These are phyloP conservation scores for Candida ficus DNA, from an alignment of 805 yeast genomes.

Conservation along the genomic window DNA sequence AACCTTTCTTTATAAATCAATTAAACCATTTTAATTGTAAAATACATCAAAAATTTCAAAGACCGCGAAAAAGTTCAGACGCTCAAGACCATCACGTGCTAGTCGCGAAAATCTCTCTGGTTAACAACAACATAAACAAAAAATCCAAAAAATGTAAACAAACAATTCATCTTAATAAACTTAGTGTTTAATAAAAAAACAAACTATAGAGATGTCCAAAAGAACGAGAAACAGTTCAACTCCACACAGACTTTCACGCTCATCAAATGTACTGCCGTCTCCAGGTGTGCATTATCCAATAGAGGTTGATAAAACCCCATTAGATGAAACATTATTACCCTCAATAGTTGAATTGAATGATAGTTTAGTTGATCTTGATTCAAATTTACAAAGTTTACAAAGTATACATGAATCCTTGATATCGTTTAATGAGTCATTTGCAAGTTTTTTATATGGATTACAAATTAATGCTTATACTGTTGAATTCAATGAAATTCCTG, in stretches of 20 bases:
- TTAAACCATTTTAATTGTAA: no score
- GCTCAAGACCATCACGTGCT: no score
- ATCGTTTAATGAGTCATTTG: constrained; percentile 72
- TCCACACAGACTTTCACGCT: constrained; percentile 36
- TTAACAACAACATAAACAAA: no score
- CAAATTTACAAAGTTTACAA: constrained; percentile 52
- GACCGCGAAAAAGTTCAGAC: no score
- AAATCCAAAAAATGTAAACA: not conserved
- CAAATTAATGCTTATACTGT: constrained; percentile 87
- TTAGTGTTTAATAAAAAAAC: no score
- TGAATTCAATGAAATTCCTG: constrained; percentile 42
- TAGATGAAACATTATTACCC: constrained; percentile 35
- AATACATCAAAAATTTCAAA: no score
- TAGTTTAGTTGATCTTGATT: constrained; percentile 49
- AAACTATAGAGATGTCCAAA: constrained; percentile 16
- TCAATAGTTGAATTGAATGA: constrained; percentile 43
- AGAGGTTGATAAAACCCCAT: constrained; percentile 34
- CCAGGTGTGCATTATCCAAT: constrained; percentile 42
- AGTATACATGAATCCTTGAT: constrained; percentile 56
- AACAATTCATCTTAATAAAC: no score
- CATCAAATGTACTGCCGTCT: constrained; percentile 32
- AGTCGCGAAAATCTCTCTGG: no score
- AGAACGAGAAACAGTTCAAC: constrained; percentile 25
- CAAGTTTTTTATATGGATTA: constrained; percentile 72
- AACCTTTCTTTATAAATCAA: no score